Base-by-base conservation (phyloP, 352 stramenopile species). In the Globisporangium orthogonon region DNA sequence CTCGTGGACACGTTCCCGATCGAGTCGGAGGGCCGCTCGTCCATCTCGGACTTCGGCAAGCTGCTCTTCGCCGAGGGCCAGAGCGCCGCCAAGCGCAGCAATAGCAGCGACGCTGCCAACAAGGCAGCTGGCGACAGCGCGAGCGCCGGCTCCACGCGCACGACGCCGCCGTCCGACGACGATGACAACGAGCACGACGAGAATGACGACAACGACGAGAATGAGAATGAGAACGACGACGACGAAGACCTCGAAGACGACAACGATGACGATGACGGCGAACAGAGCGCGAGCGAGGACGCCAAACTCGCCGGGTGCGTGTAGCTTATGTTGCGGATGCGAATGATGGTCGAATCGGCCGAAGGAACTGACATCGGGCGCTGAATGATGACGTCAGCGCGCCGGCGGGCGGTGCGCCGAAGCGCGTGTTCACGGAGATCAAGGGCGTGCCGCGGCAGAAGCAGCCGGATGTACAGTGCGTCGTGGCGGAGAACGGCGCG, bases 21-120 rank as follows among this genome's bases (percentile, higher is more conserved):
- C 59, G 83, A 93, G 56, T 68, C 66, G 13, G 83, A 89, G 29
- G 76, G 75, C 37, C 80, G 83, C 39, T 70, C 81, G 61, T 91
- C 81, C 40, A 93, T 93, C 67, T 93, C 83, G 60, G 81, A 93
- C 69, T 91, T 93, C 65, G 83, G 83, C 69, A 93, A 93, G 61
- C 56, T 93, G 50, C 71, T 93, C 41, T 93, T 93, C 65, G 82
- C 83, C 17, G 83, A 93, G 61, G 81, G 81, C 41, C 76, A 90
- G 52, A 47, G 43, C 31, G 46, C 10, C 46, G 23, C 52, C 35
- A 45, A 39, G 40, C 50, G 9, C 41, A 45, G 28, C 29, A 67
- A 30, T 23, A 23, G 23, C 23, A 23, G 23, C 23, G 23, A 23
- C 23, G 23, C 23, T 23, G 23, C 23, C 60, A 50, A 7, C 61